Evolutionary conservation across 108 stramenopile genomes (phyloP), one percentile per base, ranked within the genome.

Genomic region (Cyclotella choctawhatcheeana): DNA sequence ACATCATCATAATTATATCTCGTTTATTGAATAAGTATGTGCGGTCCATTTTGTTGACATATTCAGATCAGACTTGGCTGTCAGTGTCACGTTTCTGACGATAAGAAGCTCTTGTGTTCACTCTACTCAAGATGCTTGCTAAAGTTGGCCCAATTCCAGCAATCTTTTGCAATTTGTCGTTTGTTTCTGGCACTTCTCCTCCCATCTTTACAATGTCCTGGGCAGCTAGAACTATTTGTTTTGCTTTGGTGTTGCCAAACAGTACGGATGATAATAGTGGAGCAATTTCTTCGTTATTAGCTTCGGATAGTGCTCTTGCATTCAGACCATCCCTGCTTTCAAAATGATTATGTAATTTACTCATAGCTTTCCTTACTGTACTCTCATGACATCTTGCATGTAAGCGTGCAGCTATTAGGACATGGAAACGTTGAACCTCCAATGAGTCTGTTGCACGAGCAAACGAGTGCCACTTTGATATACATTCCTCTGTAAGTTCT

Each of bases 171-270:
- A 92, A 47, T 5, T 74, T 62, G 16, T 37, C 10, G 35, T 77
- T 74, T n/a, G 79, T 73, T 81, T 89, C 90, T 29, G 90, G 90
- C 0, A 92, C 90, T n/a, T 64, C n/a, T 22, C 88, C 90, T 26
- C 77, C 62, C 48, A 84, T 66, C 3, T 24, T 17, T 12, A 75
- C 17, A 17, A 92, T 73, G 52, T 89, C 88, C 37, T 83, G 58
- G 5, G 90, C 75, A 51, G 90, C 85, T 64, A 78, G 77, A 6
- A 92, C 88, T 37, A 92, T 75, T 51, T 92, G 88, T 47, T 78
- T 47, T 14, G 90, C 86, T 63, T 91, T 91, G 13, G 63, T 64
- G 62, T 87, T 86, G 64, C 87, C 85, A 47, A 84, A 87, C 53
- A 83, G 82, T 14, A 91, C 37, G 26, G 83, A 86, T 13, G 80